Conservation (phyloP, 345 rosid genomes). For the Lagerstroemia speciosa region DNA sequence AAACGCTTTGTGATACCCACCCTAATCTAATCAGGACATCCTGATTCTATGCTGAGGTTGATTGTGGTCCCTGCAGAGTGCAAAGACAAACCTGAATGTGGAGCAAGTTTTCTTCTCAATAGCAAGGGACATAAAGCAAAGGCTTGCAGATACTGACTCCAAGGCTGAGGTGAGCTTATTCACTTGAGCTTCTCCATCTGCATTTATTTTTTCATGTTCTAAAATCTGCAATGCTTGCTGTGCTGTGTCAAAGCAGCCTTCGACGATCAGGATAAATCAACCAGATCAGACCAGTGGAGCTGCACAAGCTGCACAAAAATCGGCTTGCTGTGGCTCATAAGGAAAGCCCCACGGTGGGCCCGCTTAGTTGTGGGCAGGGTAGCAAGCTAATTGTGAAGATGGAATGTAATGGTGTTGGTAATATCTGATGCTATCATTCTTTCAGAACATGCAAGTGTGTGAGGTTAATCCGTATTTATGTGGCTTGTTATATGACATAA, state of each 20-base stretch:
- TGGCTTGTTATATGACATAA: no score
- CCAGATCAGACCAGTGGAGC: constrained; percentile 48
- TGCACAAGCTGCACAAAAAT: constrained; percentile 58
- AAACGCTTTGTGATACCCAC: background rate
- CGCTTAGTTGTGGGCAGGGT: no score
- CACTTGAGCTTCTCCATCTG: background rate
- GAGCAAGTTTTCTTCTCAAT: constrained; percentile 94
- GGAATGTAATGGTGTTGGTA: no score
- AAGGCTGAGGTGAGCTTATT: constrained; percentile 59
- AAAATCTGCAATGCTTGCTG: background rate
- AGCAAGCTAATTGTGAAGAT: no score
- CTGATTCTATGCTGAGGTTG: background rate
- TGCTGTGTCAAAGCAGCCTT: constrained; percentile 37
- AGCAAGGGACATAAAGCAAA: constrained; percentile 86
- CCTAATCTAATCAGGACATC: background rate
- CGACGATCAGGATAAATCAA: constrained; percentile 71
- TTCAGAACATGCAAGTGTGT: no score
- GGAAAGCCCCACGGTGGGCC: no score
- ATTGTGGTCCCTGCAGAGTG: constrained; percentile 50
- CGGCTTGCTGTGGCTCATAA: constrained; percentile 70
- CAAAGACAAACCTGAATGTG: constrained; percentile 87
- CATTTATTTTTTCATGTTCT: background rate
- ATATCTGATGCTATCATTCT: no score
- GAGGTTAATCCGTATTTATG: no score
- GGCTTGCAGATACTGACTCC: constrained; percentile 75